Evolutionary conservation across 2,329 filamentous ascomycete genomes (phyloP).

Genomic region (Plectosphaerella sp.): DNA sequence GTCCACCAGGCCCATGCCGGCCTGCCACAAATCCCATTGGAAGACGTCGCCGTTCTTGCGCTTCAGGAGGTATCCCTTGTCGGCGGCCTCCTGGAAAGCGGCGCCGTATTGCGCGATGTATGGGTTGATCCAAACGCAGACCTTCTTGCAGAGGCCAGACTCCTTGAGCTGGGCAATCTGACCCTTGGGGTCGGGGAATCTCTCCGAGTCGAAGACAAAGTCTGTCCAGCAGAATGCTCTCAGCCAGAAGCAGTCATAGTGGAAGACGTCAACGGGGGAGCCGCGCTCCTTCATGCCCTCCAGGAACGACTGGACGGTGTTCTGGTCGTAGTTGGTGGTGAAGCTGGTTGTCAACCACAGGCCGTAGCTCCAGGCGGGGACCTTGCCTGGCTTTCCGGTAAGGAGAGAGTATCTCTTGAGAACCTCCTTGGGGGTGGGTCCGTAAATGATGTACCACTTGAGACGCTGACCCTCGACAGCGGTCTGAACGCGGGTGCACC

Average conservation of each 20-base stretch:
- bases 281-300: constrained; percentile 63
- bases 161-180: constrained; percentile 62
- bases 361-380: constrained; percentile 72
- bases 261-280: constrained; percentile 67
- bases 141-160: constrained; percentile 55
- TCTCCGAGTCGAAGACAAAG: constrained; percentile 64
- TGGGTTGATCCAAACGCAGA: constrained; percentile 74
- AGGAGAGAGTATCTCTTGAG: constrained; percentile 62
- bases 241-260: constrained; percentile 78
- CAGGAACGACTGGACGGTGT: constrained; percentile 63
- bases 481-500: constrained; percentile 66
- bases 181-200: constrained; percentile 63
- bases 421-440: constrained; percentile 67
- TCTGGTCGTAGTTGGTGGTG: constrained; percentile 68
- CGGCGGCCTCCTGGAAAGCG: constrained; percentile 59
- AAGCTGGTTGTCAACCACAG: constrained; percentile 75
- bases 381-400: constrained; percentile 59
- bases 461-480: constrained; percentile 64
- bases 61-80: constrained; percentile 66
- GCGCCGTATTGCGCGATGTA: constrained; percentile 68
- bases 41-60: constrained; percentile 65
- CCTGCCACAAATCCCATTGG: constrained; percentile 77
- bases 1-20: constrained; percentile 70
- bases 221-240: constrained; percentile 72
- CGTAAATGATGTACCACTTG: constrained; percentile 72